phyloP scores from a whole-genome alignment of 108 stramenopile genomes.

The Pseudonitzschia multiseries region DNA sequence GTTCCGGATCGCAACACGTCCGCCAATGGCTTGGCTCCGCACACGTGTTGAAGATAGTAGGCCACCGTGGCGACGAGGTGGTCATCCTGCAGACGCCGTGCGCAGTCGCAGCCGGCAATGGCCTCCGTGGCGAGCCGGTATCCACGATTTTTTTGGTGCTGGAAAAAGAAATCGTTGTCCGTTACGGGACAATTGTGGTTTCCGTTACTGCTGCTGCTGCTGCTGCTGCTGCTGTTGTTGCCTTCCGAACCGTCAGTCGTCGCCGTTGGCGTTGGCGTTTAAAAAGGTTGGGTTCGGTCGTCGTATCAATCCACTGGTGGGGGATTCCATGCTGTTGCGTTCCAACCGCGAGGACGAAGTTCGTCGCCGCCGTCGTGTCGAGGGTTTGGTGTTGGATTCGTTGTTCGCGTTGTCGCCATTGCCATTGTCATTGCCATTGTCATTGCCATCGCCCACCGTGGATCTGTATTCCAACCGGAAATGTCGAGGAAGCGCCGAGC shows the following conservation, averaged over 20 bases:
- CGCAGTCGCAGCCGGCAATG: background rate
- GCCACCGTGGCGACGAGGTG: background rate
- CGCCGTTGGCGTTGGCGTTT: no score
- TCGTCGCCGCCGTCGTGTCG: background rate
- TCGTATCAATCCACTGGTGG: background rate
- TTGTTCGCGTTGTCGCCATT: no score
- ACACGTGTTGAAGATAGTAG: background rate
- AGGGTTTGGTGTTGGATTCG: no score
- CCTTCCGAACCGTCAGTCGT: no score
- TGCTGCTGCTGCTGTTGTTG: no score
- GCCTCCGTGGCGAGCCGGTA: background rate
- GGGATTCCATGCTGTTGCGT: background rate
- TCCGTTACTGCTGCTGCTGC: no score
- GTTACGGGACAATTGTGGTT: no score
- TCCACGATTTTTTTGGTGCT: slow-evolving; percentile 4
- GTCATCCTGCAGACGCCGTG: background rate
- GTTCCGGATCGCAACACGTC: background rate
- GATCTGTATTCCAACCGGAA: no score
- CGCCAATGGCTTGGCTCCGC: background rate
- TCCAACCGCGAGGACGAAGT: background rate
- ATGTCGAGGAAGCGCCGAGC: background rate
- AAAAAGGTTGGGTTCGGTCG: no score
- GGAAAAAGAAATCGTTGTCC: slow-evolving; percentile 6
- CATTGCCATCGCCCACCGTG: background rate
- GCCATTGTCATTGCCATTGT: no score